These are phyloP conservation scores for Encephalitozoon cuniculi DNA, from an alignment of 371 early-diverging fungal genomes.

Conservation along the genomic window DNA sequence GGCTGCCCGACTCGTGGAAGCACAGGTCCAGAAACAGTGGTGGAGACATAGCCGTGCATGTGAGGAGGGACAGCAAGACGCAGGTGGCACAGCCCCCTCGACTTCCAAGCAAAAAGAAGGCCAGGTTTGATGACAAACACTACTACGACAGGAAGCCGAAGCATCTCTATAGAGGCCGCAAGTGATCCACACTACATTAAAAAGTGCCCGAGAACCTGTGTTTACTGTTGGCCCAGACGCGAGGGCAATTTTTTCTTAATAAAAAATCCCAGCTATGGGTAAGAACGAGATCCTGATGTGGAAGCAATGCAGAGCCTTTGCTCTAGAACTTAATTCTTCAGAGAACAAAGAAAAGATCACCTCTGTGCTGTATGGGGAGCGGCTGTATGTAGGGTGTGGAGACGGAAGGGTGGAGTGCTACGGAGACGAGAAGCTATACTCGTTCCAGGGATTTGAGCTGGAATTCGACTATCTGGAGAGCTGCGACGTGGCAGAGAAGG, in stretches of 20 bases:
- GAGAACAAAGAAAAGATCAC: not conserved
- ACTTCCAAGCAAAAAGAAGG: slow-evolving; percentile 29
- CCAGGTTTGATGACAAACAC: slow-evolving; percentile 9
- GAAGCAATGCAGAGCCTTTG: slow-evolving; percentile 9
- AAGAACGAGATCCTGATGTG: not conserved
- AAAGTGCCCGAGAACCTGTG: not conserved
- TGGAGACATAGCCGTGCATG: not conserved
- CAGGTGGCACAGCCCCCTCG: slow-evolving; percentile 11
- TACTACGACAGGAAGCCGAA: slow-evolving; percentile 42
- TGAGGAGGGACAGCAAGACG: not conserved
- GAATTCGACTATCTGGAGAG: slow-evolving; percentile 97
- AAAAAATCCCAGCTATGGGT: not conserved
- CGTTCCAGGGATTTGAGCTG: slow-evolving; percentile 64
- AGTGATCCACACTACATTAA: slow-evolving; percentile 3
- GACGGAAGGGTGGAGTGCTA: slow-evolving; percentile 10
- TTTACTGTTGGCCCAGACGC: not conserved
- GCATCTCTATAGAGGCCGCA: slow-evolving; percentile 35
- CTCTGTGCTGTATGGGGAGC: not conserved
- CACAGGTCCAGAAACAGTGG: slow-evolving; percentile 13
- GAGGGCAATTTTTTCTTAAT: not conserved
- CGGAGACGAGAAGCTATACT: not conserved
- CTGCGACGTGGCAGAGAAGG: slow-evolving; percentile 95
- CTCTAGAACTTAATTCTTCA: not conserved
- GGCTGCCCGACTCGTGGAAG: not conserved
- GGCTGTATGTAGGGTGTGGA: slow-evolving; percentile 5